phyloP scores from a whole-genome alignment of 495 filamentous ascomycete genomes.

The Cudoniella acicularis region DNA sequence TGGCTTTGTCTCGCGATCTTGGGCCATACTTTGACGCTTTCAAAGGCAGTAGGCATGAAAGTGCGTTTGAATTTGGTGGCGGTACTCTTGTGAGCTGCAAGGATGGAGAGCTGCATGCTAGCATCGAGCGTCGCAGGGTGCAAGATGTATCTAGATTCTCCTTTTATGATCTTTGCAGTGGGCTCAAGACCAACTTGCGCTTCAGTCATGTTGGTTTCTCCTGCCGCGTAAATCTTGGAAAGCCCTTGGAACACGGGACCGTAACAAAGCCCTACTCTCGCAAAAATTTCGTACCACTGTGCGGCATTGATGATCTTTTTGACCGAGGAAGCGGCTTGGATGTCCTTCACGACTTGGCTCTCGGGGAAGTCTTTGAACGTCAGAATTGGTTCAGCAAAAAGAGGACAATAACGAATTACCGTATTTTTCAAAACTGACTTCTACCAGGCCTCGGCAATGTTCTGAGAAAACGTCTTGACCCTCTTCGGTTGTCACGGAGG shows the following conservation, averaged over 20 bases:
- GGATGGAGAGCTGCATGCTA: slow-evolving; percentile 28
- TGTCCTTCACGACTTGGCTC: too few species aligned
- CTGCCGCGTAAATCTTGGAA: background rate
- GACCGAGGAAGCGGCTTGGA: too few species aligned
- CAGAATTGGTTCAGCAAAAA: background rate
- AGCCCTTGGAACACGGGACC: background rate
- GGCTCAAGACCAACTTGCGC: background rate
- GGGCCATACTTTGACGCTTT: background rate
- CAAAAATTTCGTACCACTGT: background rate
- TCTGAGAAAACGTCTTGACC: too few species aligned
- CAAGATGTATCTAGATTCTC: slow-evolving; percentile 36
- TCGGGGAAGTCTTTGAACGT: too few species aligned
- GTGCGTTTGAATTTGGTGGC: background rate
- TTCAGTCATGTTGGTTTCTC: background rate
- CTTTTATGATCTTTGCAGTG: slow-evolving; percentile 1
- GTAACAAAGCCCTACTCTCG: background rate
- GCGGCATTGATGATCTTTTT: background rate
- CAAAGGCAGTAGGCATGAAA: background rate
- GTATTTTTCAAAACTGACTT: background rate
- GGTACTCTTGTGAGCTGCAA: background rate
- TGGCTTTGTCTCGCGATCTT: too few species aligned
- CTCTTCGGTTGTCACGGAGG: background rate
- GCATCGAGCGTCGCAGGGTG: slow-evolving; percentile 38
- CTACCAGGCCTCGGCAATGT: background rate
- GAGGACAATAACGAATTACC: background rate